A percentile compares a stretch with the other conserved stretches of the same genome.
phyloP scores from a whole-genome alignment of 83 land plant genomes.

The Isoetes engelmannii region DNA sequence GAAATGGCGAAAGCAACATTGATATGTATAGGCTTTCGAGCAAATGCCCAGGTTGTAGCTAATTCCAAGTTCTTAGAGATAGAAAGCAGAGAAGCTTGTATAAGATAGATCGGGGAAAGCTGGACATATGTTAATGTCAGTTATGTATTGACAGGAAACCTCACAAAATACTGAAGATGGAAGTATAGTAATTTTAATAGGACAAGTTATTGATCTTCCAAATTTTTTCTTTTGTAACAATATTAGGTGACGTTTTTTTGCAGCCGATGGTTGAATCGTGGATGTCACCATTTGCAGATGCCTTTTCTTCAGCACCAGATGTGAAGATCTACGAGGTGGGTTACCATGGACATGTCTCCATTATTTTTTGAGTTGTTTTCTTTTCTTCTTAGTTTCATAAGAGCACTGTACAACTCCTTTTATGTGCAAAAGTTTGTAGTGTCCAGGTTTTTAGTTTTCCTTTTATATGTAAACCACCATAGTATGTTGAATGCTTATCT shows the following conservation, averaged over 20 bases:
- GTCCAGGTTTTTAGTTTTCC: conserved; percentile 4
- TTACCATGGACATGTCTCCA: background rate
- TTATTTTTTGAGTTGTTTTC: background rate
- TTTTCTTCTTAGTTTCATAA: background rate
- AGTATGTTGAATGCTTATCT: background rate
- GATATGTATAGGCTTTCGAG: conserved; percentile 32
- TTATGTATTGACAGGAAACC: no score
- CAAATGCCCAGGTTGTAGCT: conserved; percentile 18
- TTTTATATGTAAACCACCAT: background rate
- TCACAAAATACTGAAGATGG: no score
- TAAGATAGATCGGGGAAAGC: no score
- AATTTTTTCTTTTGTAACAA: no score
- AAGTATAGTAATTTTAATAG: no score
- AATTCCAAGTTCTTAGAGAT: no score
- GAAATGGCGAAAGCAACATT: conserved; percentile 10
- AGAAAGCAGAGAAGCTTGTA: no score
- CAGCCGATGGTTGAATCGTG: conserved; percentile 22
- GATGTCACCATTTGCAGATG: conserved; percentile 16
- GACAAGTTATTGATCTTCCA: no score
- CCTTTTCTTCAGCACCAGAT: background rate
- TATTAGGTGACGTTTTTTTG: background rate
- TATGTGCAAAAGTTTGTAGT: conserved; percentile 1
- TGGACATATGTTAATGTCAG: no score
- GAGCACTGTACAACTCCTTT: background rate
- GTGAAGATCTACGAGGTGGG: background rate